Evolutionary conservation across 768 basidiomycete species (phyloP).

Genomic region (Mycena filopes): DNA sequence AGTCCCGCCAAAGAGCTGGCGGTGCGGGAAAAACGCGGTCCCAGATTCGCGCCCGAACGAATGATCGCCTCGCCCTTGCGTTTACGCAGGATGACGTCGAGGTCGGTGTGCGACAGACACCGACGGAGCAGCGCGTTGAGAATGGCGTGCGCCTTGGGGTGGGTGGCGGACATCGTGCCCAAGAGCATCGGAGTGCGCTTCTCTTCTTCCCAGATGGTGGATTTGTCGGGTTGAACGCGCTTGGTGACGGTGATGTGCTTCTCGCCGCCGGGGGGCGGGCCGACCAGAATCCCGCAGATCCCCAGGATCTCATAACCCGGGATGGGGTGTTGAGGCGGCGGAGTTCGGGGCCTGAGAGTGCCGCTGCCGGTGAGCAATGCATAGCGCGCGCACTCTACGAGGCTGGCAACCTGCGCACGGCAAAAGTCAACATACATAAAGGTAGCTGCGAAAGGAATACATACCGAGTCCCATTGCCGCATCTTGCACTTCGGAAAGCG

Average conservation of each 20-base stretch:
- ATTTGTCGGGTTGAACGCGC: neutral
- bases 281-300: slow-evolving; percentile 6
- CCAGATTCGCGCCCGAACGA: neutral
- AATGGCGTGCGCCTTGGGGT: slow-evolving; percentile 1
- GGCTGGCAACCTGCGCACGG: slow-evolving; percentile 37
- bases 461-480: slow-evolving; percentile 38
- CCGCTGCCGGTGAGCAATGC: slow-evolving; percentile 31
- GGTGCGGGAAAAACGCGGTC: neutral
- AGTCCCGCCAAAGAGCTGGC: slow-evolving; percentile 3
- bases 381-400: slow-evolving; percentile 41
- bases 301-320: neutral
- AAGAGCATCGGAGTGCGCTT: neutral
- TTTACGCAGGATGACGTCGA: slow-evolving; percentile 12
- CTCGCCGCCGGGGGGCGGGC: neutral
- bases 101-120: neutral
- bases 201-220: slow-evolving; percentile 9
- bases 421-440: neutral
- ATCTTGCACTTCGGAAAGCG: slow-evolving; percentile 44
- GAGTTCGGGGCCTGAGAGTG: neutral
- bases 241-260: slow-evolving; percentile 8
- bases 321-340: too few species aligned
- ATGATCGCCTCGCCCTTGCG: neutral
- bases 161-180: neutral
- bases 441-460: neutral
- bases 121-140: slow-evolving; percentile 11